These are phyloP conservation scores for Dothistroma septosporum DNA, from an alignment of 2,329 filamentous ascomycete genomes.

Conservation along the genomic window DNA sequence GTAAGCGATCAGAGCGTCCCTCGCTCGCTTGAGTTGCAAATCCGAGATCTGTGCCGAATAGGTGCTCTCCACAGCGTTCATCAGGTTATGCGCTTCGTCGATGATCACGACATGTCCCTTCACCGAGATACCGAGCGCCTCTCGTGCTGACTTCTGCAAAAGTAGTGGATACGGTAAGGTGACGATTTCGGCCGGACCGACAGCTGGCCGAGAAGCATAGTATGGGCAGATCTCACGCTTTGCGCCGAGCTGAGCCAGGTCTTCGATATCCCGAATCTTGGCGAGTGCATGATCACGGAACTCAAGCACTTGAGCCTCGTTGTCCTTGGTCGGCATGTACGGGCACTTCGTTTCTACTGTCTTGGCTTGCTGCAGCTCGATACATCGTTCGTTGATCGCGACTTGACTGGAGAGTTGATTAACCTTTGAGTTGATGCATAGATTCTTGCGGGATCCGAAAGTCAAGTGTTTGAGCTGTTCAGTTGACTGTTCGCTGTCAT, in stretches of 20 bases:
- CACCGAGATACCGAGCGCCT: slow-evolving; percentile 79
- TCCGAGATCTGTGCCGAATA: slow-evolving; percentile 75
- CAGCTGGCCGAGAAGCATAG: slow-evolving; percentile 83
- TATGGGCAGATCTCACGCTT: slow-evolving; percentile 84
- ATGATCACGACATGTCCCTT: slow-evolving; percentile 90
- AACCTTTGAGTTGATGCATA: slow-evolving; percentile 86
- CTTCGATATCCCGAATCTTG: slow-evolving; percentile 87
- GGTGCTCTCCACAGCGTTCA: slow-evolving; percentile 87
- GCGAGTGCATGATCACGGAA: slow-evolving; percentile 85
- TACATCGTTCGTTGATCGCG: slow-evolving; percentile 88
- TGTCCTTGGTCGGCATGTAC: slow-evolving; percentile 74
- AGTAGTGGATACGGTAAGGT: slow-evolving; percentile 89
- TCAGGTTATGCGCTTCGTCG: slow-evolving; percentile 95
- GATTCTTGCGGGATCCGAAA: slow-evolving; percentile 78
- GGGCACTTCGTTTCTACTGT: slow-evolving; percentile 65
- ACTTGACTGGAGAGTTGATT: slow-evolving; percentile 63
- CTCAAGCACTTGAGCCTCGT: slow-evolving; percentile 64
- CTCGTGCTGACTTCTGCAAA: slow-evolving; percentile 78
- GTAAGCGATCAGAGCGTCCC: slow-evolving; percentile 74
- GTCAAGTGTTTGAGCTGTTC: slow-evolving; percentile 76
- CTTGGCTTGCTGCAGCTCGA: slow-evolving; percentile 77
- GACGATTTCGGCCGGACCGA: slow-evolving; percentile 73
- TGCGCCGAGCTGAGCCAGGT: slow-evolving; percentile 73
- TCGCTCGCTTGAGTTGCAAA: slow-evolving; percentile 66
- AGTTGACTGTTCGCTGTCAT: slow-evolving; percentile 23